Conservation (phyloP, 345 rosid genomes). For the Draba incana region DNA sequence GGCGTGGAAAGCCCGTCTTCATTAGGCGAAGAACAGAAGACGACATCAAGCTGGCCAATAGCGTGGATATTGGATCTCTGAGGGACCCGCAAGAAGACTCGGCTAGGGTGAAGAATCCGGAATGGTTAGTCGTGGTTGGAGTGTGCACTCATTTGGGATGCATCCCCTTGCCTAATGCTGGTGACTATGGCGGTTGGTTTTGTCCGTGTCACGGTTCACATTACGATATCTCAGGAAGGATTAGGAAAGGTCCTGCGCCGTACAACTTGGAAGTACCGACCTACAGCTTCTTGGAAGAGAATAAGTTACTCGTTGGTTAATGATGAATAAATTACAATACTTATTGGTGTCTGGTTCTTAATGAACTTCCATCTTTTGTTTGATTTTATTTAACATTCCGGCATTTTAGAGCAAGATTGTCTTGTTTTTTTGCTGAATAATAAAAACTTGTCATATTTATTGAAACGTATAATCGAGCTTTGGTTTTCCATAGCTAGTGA, state of each 20-base stretch:
- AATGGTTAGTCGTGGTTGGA: slow-evolving; percentile 89
- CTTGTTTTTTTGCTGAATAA: slow-evolving; percentile 41
- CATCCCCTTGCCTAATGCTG: slow-evolving; percentile 97
- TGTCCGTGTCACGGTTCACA: slow-evolving; percentile 98
- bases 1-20: slow-evolving; percentile 98
- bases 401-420: slow-evolving; percentile 27
- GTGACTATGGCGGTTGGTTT: slow-evolving; percentile 97
- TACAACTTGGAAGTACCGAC: slow-evolving; percentile 92
- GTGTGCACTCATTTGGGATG: slow-evolving; percentile 97
- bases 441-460: slow-evolving; percentile 33
- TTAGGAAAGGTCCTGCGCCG: slow-evolving; percentile 95
- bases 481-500: slow-evolving; percentile 13
- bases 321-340: slow-evolving; percentile 6
- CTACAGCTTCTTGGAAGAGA: slow-evolving; percentile 82
- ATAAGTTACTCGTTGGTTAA: slow-evolving; percentile 83
- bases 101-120: slow-evolving; percentile 84
- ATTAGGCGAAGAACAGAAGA: slow-evolving; percentile 93
- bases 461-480: slow-evolving; percentile 28
- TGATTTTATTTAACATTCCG: neutral
- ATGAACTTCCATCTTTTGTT: slow-evolving; percentile 4
- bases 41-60: slow-evolving; percentile 83
- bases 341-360: neutral
- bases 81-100: slow-evolving; percentile 86
- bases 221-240: slow-evolving; percentile 91
- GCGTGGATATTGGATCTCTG: slow-evolving; percentile 73